A percentile compares a stretch with the other conserved stretches of the same genome.
Evolutionary conservation across 2,329 filamentous ascomycete species (phyloP).

Genomic region (Diaporthe ampelina): DNA sequence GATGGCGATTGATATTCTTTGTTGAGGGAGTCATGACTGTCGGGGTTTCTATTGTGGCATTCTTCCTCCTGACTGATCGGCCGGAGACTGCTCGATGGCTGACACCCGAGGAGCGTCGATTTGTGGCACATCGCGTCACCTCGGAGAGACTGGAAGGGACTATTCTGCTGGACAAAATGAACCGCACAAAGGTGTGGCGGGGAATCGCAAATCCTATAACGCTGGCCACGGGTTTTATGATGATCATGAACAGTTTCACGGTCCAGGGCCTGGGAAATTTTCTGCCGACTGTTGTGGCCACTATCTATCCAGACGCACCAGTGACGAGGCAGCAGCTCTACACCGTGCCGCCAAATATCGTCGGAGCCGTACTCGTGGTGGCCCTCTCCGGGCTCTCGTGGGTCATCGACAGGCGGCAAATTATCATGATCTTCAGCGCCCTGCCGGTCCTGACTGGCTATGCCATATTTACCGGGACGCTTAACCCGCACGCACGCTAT

Average conservation of each 20-base stretch:
- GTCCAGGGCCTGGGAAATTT: slow-evolving; percentile 82
- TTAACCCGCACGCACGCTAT: slow-evolving; percentile 68
- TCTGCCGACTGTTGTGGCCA: slow-evolving; percentile 77
- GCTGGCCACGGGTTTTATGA: slow-evolving; percentile 66
- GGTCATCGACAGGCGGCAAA: slow-evolving; percentile 69
- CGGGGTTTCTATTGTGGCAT: slow-evolving; percentile 67
- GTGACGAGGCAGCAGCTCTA: slow-evolving; percentile 75
- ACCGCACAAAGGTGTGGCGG: slow-evolving; percentile 64
- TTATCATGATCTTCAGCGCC: slow-evolving; percentile 71
- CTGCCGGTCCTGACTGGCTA: slow-evolving; percentile 77
- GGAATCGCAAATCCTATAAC: slow-evolving; percentile 75
- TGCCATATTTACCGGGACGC: slow-evolving; percentile 74
- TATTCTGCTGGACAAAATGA: slow-evolving; percentile 68
- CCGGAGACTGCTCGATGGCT: slow-evolving; percentile 78
- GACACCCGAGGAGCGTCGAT: slow-evolving; percentile 70
- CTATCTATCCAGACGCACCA: slow-evolving; percentile 72
- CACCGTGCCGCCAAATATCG: slow-evolving; percentile 78
- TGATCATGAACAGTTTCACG: slow-evolving; percentile 77
- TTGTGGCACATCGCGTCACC: slow-evolving; percentile 74
- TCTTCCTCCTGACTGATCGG: slow-evolving; percentile 75
- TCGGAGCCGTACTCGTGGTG: slow-evolving; percentile 75
- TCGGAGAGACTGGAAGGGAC: slow-evolving; percentile 71
- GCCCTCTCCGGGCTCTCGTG: slow-evolving; percentile 71
- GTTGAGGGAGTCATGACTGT: slow-evolving; percentile 76
- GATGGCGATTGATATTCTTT: slow-evolving; percentile 80